Conservation (phyloP, 345 rosid species). For the Xanthoceras sorbifolium region DNA sequence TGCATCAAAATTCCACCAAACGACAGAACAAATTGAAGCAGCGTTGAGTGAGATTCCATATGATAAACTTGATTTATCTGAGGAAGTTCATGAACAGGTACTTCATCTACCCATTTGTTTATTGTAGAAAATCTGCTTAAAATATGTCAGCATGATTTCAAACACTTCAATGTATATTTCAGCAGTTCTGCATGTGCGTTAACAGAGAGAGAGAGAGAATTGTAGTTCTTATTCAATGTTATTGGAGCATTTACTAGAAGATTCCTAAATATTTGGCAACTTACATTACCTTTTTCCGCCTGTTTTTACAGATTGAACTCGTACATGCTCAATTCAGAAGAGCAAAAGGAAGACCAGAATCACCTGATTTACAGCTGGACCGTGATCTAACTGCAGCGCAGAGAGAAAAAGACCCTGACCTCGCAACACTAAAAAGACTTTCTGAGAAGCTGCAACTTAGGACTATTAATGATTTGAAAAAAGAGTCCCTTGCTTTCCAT, state of each 20-base stretch:
- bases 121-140: not conserved
- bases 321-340: constrained; percentile 87
- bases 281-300: not conserved
- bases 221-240: not conserved
- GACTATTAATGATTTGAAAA: constrained; percentile 73
- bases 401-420: constrained; percentile 63
- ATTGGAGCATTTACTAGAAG: not conserved
- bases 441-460: constrained; percentile 80
- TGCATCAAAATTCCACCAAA: constrained; percentile 47
- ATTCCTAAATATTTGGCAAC: constrained; percentile 1
- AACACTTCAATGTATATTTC: not conserved
- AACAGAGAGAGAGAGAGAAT: not conserved
- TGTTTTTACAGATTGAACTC: constrained; percentile 62
- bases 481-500: constrained; percentile 79
- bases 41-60: constrained; percentile 71
- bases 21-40: constrained; percentile 68
- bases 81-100: constrained; percentile 95
- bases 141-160: not conserved
- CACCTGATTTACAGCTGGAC: constrained; percentile 64
- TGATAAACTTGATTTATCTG: constrained; percentile 58
- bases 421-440: constrained; percentile 57
- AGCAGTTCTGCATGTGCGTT: not conserved
- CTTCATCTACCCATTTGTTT: not conserved
- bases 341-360: constrained; percentile 68
- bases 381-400: constrained; percentile 63